Base-by-base conservation (phyloP, 1,284 basidiomycete genomes). In the Cutaneotrichosporon sp. region DNA sequence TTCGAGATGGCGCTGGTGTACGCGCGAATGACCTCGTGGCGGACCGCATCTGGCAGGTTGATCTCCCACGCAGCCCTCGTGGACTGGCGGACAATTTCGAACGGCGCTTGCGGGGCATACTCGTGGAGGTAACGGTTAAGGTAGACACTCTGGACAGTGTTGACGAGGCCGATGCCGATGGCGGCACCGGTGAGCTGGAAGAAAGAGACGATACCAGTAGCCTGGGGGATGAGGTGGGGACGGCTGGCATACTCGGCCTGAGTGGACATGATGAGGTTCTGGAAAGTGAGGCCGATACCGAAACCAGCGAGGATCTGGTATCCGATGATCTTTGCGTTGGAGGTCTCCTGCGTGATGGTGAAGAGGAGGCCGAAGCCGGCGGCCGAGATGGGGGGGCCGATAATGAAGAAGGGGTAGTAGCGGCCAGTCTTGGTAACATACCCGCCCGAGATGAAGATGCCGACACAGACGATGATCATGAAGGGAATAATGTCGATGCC, bases 401-500 rank as follows among this genome's bases (percentile, higher is more conserved):
- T 53, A 29, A 69, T 49, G 35, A 79, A 60, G 61, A 74, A 76
- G 3, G 65, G 69, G 51, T 65, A 76, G 70, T 79, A 79, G 43
- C 67, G 65, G 7, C 76, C 78, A 3, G 61, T 65, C 33, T 61
- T 64, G 20, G 68, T 68, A 47, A 75, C 71, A 33, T 68, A 24
- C 5, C 65, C 75, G 16, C 77, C 77, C 1, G 66, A 64, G 45
- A 73, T 49, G 54, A 76, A 75, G 27, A 75, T 72, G 24, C 63
- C 69, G 19, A 76, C 48, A 50, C 76, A 75, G 25, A 72, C 63
- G 3, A 60, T 37, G 50, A 71, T 51, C 75, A 78, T 75, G 69
- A 77, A 78, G 0, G 76, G 73, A 9, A 79, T 69, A 52, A 79
- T 77, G 54, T 76, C 71, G 53, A 80, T 75, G 29, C 79, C 78